Percentiles rank a stretch among this genome's conserved stretches.
Conservation (phyloP, 2,329 filamentous ascomycete species). For the Pseudogymnoascus pannorum region DNA sequence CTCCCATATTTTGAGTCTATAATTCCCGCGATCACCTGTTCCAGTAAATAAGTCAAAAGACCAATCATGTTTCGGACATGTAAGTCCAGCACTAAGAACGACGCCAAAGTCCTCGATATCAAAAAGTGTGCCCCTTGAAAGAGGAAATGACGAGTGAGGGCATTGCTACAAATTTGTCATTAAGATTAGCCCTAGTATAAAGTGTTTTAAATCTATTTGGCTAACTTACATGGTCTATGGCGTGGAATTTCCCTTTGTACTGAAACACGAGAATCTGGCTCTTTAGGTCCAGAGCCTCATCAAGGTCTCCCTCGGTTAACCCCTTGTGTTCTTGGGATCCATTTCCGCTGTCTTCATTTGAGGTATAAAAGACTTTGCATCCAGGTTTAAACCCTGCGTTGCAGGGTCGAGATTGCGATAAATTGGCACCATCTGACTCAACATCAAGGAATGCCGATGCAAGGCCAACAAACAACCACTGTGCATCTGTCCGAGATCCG, state of each 20-base stretch:
- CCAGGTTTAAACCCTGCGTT: slow-evolving; percentile 36
- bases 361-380: slow-evolving; percentile 53
- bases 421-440: neutral
- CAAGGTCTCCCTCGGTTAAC: slow-evolving; percentile 27
- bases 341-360: slow-evolving; percentile 32
- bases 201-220: neutral
- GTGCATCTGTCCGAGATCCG: neutral
- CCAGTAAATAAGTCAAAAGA: slow-evolving; percentile 63
- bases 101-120: slow-evolving; percentile 69
- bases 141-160: slow-evolving; percentile 59
- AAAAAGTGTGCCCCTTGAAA: slow-evolving; percentile 55
- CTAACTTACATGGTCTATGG: slow-evolving; percentile 56
- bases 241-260: slow-evolving; percentile 57
- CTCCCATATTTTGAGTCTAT: slow-evolving; percentile 57
- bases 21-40: slow-evolving; percentile 52
- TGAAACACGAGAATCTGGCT: slow-evolving; percentile 60
- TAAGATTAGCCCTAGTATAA: slow-evolving; percentile 10
- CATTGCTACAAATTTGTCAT: slow-evolving; percentile 44
- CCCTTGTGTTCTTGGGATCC: slow-evolving; percentile 15
- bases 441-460: neutral
- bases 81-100: slow-evolving; percentile 52
- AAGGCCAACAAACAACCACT: neutral
- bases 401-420: slow-evolving; percentile 25
- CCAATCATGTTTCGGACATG: slow-evolving; percentile 64
- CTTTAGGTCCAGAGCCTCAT: slow-evolving; percentile 30